Base-by-base conservation (phyloP, 495 filamentous ascomycete genomes). In the Penicillium longicatenatum region DNA sequence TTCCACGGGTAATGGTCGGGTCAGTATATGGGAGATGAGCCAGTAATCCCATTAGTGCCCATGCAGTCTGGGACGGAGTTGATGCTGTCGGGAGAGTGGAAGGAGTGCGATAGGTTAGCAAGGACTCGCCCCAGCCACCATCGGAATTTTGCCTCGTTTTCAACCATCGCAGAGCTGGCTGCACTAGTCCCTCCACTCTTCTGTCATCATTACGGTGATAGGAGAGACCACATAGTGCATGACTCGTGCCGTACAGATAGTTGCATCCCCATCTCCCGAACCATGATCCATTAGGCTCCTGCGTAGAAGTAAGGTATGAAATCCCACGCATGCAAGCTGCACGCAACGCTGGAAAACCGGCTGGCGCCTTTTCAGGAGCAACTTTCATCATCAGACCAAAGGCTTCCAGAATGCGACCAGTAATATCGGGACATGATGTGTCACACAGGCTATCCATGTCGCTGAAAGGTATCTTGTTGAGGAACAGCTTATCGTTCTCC, bases 391-490 rank as follows among this genome's bases (percentile, higher is more conserved):
- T 17, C 20, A 73, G 47, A 4, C 73, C 75, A 50, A 79, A 78
- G 0, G 61, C 61, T 57, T 81, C 76, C 1, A 81, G 33, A 11
- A 76, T 50, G 1, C 71, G 68, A 1, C 72, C 69, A 0, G 72
- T 74, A 21, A 77, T 59, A 55, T 79, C 76, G 0, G 77, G 65
- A 3, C 55, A 62, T 2, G 67, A 71, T 2, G 67, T 60, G 43
- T 75, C 74, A 33, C 69, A 71, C 14, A 81, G 54, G 35, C 55
- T 64, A 16, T 72, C 69, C 75, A 78, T 79, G 47, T 81, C 76
- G 44, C 60, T 70, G 63, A 81, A 79, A 1, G 75, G 70, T 21
- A 74, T 74, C 39, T 70, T 70, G 47, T 79, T 72, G 6, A 79
- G 54, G 33, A 64, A 79, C 7, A 70, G 35, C 20, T 67, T 62